phyloP scores from a whole-genome alignment of 108 stramenopile species.

The Nannochloropsis gaditana region DNA sequence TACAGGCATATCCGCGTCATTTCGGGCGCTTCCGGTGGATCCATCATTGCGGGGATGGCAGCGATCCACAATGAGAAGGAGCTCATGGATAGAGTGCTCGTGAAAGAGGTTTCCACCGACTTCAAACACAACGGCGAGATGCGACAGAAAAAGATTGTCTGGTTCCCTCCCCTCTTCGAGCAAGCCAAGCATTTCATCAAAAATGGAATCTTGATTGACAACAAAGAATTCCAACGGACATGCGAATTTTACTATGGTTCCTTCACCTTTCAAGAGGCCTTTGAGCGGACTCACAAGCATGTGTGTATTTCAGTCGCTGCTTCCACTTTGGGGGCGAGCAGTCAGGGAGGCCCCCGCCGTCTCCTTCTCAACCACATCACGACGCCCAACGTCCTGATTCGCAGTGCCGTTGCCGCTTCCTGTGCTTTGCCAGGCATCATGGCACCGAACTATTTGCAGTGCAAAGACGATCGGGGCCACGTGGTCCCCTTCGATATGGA shows the following conservation, averaged over 20 bases:
- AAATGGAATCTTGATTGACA: slow-evolving; percentile 67
- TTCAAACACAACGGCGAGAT: slow-evolving; percentile 69
- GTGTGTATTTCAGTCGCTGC: slow-evolving; percentile 83
- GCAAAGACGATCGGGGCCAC: slow-evolving; percentile 69
- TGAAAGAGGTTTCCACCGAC: slow-evolving; percentile 71
- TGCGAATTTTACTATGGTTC: slow-evolving; percentile 79
- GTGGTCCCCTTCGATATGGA: slow-evolving; percentile 82
- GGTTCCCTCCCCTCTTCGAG: slow-evolving; percentile 70
- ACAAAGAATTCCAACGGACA: slow-evolving; percentile 62
- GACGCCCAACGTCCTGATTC: slow-evolving; percentile 92
- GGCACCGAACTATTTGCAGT: slow-evolving; percentile 73
- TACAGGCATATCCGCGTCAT: slow-evolving; percentile 83
- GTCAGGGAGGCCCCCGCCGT: neutral
- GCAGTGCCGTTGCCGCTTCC: slow-evolving; percentile 85
- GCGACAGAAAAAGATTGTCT: slow-evolving; percentile 68
- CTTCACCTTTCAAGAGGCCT: slow-evolving; percentile 85
- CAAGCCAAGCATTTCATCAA: slow-evolving; percentile 73
- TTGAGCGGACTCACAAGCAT: slow-evolving; percentile 75
- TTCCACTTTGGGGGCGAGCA: slow-evolving; percentile 53
- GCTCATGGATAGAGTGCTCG: slow-evolving; percentile 67
- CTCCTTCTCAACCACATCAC: slow-evolving; percentile 87
- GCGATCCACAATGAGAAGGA: slow-evolving; percentile 89
- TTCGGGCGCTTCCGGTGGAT: slow-evolving; percentile 89
- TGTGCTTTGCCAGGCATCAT: slow-evolving; percentile 86
- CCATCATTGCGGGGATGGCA: slow-evolving; percentile 84